phyloP scores from a whole-genome alignment of 2,329 filamentous ascomycete species.

The Biscogniauxia mediterranea region DNA sequence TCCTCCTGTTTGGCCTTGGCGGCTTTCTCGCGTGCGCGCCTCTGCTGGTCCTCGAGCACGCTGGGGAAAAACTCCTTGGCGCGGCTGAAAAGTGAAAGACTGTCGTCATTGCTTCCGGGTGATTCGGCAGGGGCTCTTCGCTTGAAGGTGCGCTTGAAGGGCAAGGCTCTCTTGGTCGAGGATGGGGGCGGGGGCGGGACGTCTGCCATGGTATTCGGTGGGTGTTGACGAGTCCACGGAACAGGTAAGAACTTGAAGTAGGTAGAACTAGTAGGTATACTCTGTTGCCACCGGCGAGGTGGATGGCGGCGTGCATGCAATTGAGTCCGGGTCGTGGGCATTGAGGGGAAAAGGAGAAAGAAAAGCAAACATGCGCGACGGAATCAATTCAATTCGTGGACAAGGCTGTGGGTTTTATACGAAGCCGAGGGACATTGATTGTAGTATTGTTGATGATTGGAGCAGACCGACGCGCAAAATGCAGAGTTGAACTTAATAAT shows the following conservation, averaged over 20 bases:
- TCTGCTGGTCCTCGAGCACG: constrained; percentile 40
- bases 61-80: constrained; percentile 49
- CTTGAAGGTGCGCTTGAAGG: constrained; percentile 49
- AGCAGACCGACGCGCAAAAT: no score
- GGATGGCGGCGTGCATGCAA: no score
- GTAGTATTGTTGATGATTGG: no score
- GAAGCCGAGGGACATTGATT: no score
- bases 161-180: constrained; percentile 39
- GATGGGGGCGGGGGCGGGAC: constrained; percentile 21
- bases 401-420: no score
- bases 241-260: not conserved
- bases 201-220: constrained; percentile 33
- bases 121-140: constrained; percentile 31
- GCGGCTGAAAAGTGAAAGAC: constrained; percentile 49
- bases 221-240: not conserved
- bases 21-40: constrained; percentile 23
- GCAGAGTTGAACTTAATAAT: no score
- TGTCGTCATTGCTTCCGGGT: constrained; percentile 35
- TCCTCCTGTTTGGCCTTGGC: constrained; percentile 26
- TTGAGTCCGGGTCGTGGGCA: no score
- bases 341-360: no score
- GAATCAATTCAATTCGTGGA: no score
- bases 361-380: no score
- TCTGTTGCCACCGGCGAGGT: not conserved
- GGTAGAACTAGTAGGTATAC: not conserved